Percentiles rank a stretch among this genome's conserved stretches.
phyloP scores from a whole-genome alignment of 306 rosid genomes.

The Notholithocarpus densiflorus region DNA sequence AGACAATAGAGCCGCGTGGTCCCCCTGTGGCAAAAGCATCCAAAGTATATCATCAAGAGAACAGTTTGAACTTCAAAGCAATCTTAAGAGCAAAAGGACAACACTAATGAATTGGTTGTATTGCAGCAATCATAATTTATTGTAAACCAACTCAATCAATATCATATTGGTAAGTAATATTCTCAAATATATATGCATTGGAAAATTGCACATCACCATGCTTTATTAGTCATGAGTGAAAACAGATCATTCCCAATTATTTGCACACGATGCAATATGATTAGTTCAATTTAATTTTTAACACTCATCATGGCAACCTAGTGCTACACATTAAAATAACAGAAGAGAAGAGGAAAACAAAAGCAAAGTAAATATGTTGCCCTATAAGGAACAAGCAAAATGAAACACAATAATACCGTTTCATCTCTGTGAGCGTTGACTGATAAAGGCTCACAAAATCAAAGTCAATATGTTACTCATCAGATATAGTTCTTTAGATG shows the following conservation, averaged over 20 bases:
- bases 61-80: slow-evolving; percentile 3
- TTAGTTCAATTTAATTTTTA: not conserved
- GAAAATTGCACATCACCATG: not conserved
- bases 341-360: not conserved
- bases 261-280: not conserved
- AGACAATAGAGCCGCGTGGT: slow-evolving; percentile 88
- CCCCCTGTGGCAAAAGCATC: slow-evolving; percentile 65
- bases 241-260: not conserved
- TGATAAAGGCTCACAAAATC: not conserved
- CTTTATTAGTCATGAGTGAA: not conserved
- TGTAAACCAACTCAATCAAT: not conserved
- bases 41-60: slow-evolving; percentile 14
- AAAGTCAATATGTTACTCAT: not conserved
- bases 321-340: not conserved
- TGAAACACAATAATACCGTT: not conserved
- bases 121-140: not conserved
- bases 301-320: not conserved
- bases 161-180: not conserved
- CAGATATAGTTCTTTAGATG: not conserved
- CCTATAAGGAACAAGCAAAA: not conserved
- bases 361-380: not conserved
- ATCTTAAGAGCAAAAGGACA: not conserved
- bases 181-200: not conserved
- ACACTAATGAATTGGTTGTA: not conserved
- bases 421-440: not conserved